Evolutionary conservation across 495 filamentous ascomycete species (phyloP), one percentile per base, ranked within the genome.

Genomic region (Melanomma pulvis-pyrius): DNA sequence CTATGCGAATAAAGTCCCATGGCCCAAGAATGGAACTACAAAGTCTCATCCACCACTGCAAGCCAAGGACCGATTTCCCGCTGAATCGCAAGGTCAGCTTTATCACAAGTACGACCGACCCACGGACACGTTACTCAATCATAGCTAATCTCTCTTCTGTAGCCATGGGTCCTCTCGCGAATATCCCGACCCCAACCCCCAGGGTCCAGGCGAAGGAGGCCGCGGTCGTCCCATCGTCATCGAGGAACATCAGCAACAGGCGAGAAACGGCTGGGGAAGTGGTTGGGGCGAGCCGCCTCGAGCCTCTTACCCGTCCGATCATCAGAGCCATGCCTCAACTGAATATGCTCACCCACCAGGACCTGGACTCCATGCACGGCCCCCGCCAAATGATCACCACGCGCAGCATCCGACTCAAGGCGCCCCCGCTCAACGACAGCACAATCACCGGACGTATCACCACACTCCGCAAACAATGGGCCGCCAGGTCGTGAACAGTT

Each of bases 1-100:
- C n/a, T 98, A 98, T 77, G 89, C 89, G 71, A 88, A 84, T 63
- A 87, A 84, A 79, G 88, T 78, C 71, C 86, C 80, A 76, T 93
- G 90, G 90, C 83, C 87, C 61, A 88, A 88, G 73, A 83, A 83
- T 21, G 83, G 78, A 73, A 86, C 61, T 69, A 65, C 79, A 41
- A 87, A 86, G 68, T 67, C 84, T 3, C 89, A 91, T 41, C 82
- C 96, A 67, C 92, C 87, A 47, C 83, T 96, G 26, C 91, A 96
- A 75, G 93, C 92, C 8, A 96, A 94, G 78, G 90, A 92, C 67
- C 80, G 88, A 70, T 85, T 88, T 66, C 52, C 60, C 29, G 11
- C 49, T 15, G 62, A 70, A 13, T 49, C 55, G 0, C 39, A 6
- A 3, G 29, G 54, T 9, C 52, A 63, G 32, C 59, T 71, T 8